Conservation (phyloP, 2,329 filamentous ascomycete species). For the Macrophomina phaseolina region DNA sequence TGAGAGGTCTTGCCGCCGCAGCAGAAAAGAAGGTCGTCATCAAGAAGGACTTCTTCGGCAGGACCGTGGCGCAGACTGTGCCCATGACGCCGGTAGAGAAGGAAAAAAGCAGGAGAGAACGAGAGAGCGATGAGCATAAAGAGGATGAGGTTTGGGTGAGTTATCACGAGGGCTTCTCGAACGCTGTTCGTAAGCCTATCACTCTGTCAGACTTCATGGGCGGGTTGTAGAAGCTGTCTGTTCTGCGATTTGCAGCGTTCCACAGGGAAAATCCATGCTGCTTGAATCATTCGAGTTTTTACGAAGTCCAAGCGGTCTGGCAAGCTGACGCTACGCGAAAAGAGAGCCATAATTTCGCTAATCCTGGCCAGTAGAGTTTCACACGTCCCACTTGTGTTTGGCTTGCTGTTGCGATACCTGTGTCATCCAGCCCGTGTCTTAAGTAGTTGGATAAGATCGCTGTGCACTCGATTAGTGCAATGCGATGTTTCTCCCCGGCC, state of each 20-base stretch:
- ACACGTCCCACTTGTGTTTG: too few relatives aligned
- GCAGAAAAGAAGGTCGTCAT: conserved; percentile 44
- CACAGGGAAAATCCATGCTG: background rate
- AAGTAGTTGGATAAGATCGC: too few relatives aligned
- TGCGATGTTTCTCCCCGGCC: too few relatives aligned
- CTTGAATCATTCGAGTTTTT: background rate
- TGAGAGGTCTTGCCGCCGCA: conserved; percentile 28
- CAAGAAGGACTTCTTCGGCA: conserved; percentile 86
- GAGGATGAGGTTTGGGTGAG: conserved; percentile 78
- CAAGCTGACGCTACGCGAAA: too few relatives aligned
- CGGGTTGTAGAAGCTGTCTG: conserved; percentile 56
- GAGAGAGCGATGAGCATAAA: conserved; percentile 39
- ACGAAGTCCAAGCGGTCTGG: background rate
- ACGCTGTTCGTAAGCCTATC: conserved; percentile 88
- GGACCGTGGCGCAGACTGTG: conserved; percentile 61
- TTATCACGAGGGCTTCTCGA: conserved; percentile 88
- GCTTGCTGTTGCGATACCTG: too few relatives aligned
- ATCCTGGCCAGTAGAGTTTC: too few relatives aligned
- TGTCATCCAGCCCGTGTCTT: too few relatives aligned
- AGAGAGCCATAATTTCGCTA: too few relatives aligned
- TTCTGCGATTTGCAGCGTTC: background rate
- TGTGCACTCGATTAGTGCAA: too few relatives aligned
- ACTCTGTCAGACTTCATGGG: conserved; percentile 78
- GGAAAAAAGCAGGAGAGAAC: conserved; percentile 41
- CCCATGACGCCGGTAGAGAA: conserved; percentile 47